Base-by-base conservation (phyloP, 2,329 filamentous ascomycete species). In the Acrocalymma vagum region DNA sequence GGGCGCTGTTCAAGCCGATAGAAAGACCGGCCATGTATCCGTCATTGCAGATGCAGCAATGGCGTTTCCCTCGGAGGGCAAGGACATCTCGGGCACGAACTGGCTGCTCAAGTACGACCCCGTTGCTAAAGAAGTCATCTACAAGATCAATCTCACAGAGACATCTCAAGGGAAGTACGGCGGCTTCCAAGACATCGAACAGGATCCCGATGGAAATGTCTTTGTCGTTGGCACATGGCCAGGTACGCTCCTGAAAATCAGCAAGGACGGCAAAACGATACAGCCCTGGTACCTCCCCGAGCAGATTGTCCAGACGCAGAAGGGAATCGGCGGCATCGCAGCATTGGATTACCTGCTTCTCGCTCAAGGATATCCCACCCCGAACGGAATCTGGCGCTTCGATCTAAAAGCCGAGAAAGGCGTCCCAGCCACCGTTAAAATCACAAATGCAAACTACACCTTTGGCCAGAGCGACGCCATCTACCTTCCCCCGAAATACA, bases 161-260 rank as follows among this genome's bases (percentile, higher is more conserved):
- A 46, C 42, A 2, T 28, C 29, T 2, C 34, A 44, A 9, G 51
- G 39, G 16, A 17, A 14, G 6, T 56, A 52, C 27, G 51, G 45
- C 25, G 53, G 51, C 13, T 57, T 57, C 45, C 51, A 57, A 33
- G 53, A 57, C 32, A 34, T 54, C 13, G 53, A 52, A 30, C 40
- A 50, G 11, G 53, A 55, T 29, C 37, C 44, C n/a, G 34, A 45
- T 6, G 43, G 48, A 14, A 52, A 54, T 34, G 41, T 42, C n/a
- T 54, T 46, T 26, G 45, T 52, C 17, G 48, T 57, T 6, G 53
- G 51, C 3, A 50, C 50, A 6, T 56, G 38, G 30, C 53, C 53
- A 1, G 32, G 44, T 10, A 47, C 36, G n/a, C 17, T 56, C 2
- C 26, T 39, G 7, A 50, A 45, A 22, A 48, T 54, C 2, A 29